Conservation (phyloP, 2,329 filamentous ascomycete species). For the Trichoderma harzianum region DNA sequence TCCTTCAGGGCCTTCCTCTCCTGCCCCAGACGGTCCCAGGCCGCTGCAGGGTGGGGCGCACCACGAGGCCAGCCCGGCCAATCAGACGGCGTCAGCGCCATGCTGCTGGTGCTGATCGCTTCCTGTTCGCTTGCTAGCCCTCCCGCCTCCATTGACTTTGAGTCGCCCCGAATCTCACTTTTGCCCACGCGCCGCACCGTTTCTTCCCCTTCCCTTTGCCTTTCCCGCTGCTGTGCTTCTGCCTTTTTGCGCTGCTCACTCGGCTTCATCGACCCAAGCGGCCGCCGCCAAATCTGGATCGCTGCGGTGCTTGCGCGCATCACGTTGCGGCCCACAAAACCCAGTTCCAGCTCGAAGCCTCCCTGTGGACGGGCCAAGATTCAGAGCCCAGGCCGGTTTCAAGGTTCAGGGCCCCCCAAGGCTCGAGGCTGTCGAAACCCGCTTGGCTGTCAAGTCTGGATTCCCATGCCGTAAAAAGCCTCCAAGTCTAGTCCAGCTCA, state of each 20-base stretch:
- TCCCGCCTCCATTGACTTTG: conserved; percentile 7
- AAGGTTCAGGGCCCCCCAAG: neutral
- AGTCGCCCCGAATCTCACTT: conserved; percentile 6
- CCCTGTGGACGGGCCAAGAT: neutral
- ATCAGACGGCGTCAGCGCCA: conserved; percentile 15
- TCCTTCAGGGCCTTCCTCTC: conserved; percentile 1
- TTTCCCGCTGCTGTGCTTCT: neutral
- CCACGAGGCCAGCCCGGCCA: neutral
- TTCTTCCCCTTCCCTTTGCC: neutral
- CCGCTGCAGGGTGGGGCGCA: neutral
- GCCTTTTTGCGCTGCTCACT: neutral
- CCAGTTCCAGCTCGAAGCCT: neutral
- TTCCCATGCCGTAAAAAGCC: neutral
- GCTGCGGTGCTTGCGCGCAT: neutral
- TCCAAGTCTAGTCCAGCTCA: neutral
- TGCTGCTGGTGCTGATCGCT: conserved; percentile 16
- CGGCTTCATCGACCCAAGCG: neutral
- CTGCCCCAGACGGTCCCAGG: neutral
- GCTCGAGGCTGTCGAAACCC: neutral
- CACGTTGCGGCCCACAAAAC: conserved; percentile 8
- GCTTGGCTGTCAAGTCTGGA: neutral
- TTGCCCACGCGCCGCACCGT: neutral
- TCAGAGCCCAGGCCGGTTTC: neutral
- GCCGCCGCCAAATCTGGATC: neutral
- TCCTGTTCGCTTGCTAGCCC: conserved; percentile 13